Base-by-base conservation (phyloP, 2,329 filamentous ascomycete genomes). In the Ceratocystis cubensis region DNA sequence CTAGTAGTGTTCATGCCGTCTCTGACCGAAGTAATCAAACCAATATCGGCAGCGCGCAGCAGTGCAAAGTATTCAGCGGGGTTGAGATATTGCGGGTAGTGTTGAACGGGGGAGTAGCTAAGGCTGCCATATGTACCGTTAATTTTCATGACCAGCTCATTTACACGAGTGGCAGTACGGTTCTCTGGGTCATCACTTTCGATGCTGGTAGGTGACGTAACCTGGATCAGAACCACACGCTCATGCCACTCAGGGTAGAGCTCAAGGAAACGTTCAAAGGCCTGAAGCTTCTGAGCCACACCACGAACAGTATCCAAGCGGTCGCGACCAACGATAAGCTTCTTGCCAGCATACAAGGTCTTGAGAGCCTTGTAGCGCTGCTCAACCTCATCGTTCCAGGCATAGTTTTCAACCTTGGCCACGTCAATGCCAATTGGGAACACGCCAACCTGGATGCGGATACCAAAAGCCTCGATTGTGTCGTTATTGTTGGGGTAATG, bases 1-100 rank as follows among this genome's bases (percentile, higher is more conserved):
- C 91, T 95, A 22, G 92, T 96, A 0, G 93, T 96, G 78, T 96
- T 97, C 92, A 97, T 96, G 67, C 93, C 93, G 75, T 97, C 94
- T 68, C 93, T 86, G 25, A 97, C 92, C 71, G 91, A 96, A 5
- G 94, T 96, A 75, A 97, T 96, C 63, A 97, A 80, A 3, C 91
- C 93, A 70, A 96, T 89, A 74, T 97, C 91, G 44, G 89, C 92
- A 2, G 91, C 85, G 28, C 93, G 86, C 64, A 97, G 82, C n/a
- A 97, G 83, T 3, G 93, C 92, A 75, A 96, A 95, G 75, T 97
- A 97, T 76, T 97, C 92, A 71, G 91, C 88, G 70, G 88, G 88
- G 61, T 85, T 87, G 59, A 97, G 82, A 74, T 96, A 96, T 74
- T 96, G 92, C 6, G 92, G 91, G 75, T 94, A 96, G 76, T 97